Base-by-base conservation (phyloP, 2,329 filamentous ascomycete species). In the Aspergillus chevalieri region DNA sequence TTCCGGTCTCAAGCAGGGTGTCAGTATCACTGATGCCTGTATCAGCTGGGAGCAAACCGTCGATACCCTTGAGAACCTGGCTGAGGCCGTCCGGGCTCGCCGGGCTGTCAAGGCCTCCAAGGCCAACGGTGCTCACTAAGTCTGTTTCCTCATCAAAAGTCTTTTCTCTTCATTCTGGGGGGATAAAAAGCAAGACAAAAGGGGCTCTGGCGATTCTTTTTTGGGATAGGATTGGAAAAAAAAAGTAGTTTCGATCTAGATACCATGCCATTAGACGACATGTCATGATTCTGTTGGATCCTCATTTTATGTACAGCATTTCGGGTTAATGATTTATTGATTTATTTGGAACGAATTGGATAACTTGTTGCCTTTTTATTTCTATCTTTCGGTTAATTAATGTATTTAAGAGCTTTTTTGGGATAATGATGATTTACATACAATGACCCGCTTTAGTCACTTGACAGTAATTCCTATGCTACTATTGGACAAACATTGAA, bases 21-120 rank as follows among this genome's bases (percentile, higher is more conserved):
- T 96, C 64, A 92, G 86, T 71, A 96, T 96, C 73, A 96, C 91
- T 1, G 91, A 96, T 70, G 92, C 91, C 49, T 98, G 92, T 75
- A 95, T 98, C 66, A 78, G 87, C 77, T 96, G 92, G 92, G 88
- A 95, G 12, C 79, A 77, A 47, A 96, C 91, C 1, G 82, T 93
- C 39, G 75, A 80, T 1, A 87, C 93, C 1, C 79, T 97, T 21
- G 87, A 95, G 70, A 81, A 92, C 60, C 80, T 97, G 26, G 91
- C 93, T 5, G 82, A 83, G n/a, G 87, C 89, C 33, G 86, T 97
- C 47, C 82, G 87, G 46, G 80, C 82, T 55, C 82, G 92, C 60
- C 82, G 93, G 61, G 76, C 82, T 61, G 56, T 63, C 46, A 63
- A 60, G 15, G 59, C 61, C 17, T 56, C 63, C 39, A 62, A 64